These are phyloP conservation scores for Colletotrichum navitas DNA, from an alignment of 2,329 filamentous ascomycete species.

Conservation along the genomic window DNA sequence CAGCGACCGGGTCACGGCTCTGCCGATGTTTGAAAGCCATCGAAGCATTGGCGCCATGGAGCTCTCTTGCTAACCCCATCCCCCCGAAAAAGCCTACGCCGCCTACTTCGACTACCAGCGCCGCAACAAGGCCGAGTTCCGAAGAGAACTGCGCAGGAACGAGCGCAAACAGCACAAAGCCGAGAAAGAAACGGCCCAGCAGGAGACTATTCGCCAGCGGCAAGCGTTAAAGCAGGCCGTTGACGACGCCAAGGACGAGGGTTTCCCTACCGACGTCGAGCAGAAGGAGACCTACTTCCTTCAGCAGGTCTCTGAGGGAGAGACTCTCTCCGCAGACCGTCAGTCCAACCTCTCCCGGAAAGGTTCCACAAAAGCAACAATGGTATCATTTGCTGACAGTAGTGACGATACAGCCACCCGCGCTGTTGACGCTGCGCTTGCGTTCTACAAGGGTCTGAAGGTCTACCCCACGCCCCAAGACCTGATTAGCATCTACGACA, in stretches of 20 bases:
- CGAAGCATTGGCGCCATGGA: conserved; percentile 11
- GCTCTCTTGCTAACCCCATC: conserved; percentile 39
- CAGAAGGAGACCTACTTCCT: conserved; percentile 98
- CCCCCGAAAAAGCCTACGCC: conserved; percentile 66
- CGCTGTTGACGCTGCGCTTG: conserved; percentile 85
- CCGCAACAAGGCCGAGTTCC: conserved; percentile 74
- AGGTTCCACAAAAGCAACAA: conserved; percentile 38
- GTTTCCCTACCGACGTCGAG: conserved; percentile 90
- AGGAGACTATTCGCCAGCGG: conserved; percentile 74
- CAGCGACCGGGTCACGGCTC: not conserved
- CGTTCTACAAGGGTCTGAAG: conserved; percentile 99
- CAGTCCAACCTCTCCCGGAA: conserved; percentile 53
- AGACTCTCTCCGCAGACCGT: conserved; percentile 87
- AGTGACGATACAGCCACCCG: conserved; percentile 28
- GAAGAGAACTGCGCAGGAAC: conserved; percentile 78
- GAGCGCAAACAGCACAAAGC: conserved; percentile 78
- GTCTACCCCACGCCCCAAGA: conserved; percentile 96
- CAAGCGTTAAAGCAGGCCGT: conserved; percentile 81
- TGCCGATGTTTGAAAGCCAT: conserved; percentile 23
- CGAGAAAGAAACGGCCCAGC: conserved; percentile 79
- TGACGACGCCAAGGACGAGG: conserved; percentile 87
- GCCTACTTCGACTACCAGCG: conserved; percentile 78
- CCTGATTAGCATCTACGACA: conserved; percentile 96
- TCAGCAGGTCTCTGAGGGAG: conserved; percentile 91
- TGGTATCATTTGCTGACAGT: conserved; percentile 18